These are phyloP conservation scores for Aureoboletus auriporus DNA, from an alignment of 768 basidiomycete species.

Conservation along the genomic window DNA sequence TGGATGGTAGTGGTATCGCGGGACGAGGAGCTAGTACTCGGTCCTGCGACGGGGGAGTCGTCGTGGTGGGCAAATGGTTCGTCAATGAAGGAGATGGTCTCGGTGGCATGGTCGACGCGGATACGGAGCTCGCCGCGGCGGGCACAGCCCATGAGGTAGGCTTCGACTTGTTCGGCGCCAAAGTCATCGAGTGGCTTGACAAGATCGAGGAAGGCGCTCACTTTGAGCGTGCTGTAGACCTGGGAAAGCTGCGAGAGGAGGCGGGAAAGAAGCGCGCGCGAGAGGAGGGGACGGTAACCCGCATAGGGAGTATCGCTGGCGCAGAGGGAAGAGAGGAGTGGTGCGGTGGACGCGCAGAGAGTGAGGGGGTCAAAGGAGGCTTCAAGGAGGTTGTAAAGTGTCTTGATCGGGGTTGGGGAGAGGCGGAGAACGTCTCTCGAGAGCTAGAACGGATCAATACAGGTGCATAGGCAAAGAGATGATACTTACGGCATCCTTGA, in stretches of 20 bases:
- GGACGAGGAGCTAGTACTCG: conserved; percentile 9
- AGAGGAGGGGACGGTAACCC: conserved; percentile 84
- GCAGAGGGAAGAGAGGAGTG: conserved; percentile 63
- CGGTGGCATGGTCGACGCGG: conserved; percentile 83
- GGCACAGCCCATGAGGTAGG: conserved; percentile 91
- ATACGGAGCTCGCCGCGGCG: conserved; percentile 82
- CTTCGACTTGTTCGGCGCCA: conserved; percentile 74
- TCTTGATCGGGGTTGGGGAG: conserved; percentile 66
- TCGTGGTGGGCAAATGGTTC: conserved; percentile 56
- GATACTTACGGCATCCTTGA: conserved; percentile 77
- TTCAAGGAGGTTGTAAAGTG: conserved; percentile 85
- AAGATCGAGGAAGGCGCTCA: conserved; percentile 72
- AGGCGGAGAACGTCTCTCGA: conserved; percentile 80
- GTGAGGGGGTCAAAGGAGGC: conserved; percentile 90
- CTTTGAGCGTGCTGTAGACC: conserved; percentile 84
- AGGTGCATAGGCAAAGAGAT: not conserved
- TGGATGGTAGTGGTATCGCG: conserved; percentile 57
- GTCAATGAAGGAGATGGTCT: conserved; percentile 81
- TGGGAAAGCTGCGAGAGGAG: conserved; percentile 89
- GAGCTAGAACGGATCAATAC: conserved; percentile 45
- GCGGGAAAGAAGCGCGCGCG: conserved; percentile 87
- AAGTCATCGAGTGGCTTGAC: conserved; percentile 67
- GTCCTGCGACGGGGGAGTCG: conserved; percentile 27
- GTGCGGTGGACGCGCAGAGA: conserved; percentile 73
- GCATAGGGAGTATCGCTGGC: conserved; percentile 49